Evolutionary conservation across 257 asterid species (phyloP), one percentile per base, ranked within the genome.

Genomic region (Fraxinus excelsior): DNA sequence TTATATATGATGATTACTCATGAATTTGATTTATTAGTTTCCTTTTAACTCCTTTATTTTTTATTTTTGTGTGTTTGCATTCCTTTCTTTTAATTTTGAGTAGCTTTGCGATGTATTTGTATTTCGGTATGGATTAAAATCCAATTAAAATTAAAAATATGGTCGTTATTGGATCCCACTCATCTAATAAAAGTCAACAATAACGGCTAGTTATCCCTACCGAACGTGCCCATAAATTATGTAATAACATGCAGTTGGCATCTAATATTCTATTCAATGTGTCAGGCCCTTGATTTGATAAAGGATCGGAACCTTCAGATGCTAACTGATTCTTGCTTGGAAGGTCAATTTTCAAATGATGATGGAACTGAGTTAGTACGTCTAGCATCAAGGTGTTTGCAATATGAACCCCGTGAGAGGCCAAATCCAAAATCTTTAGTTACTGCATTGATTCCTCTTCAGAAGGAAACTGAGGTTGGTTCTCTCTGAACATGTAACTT

Each of bases 281-380:
- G 70, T 72, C 93, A 90, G 93, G 96, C 96, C 79, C 91, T 90
- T 78, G 96, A 90, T 90, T 82, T 90, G 88, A 90, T 90, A 71
- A 90, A 81, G 90, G 91, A 90, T 75, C 88, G 93, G 77, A 90
- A 90, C 79, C 90, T 90, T 76, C 96, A 90, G 72, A 90, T 88
- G 96, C 78, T 90, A 31, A 90, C 93, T 29, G 96, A 90, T 84
- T 90, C 96, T 75, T 90, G 96, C 85, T 87, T 90, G 87, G 96
- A 90, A 84, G 93, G 93, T 44, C 89, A 90, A 81, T 85, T 90
- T 79, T 79, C 96, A 56, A 87, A 83, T 68, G 91, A 88, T 76
- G 95, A 87, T 79, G 91, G 96, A 69, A 90, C 91, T 51, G 96
- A 90, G 82, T 83, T 90, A 65, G 96, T 90, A 38, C 96, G 96